Conservation (phyloP, 2,329 filamentous ascomycete species). For the Botrytis byssoidea region DNA sequence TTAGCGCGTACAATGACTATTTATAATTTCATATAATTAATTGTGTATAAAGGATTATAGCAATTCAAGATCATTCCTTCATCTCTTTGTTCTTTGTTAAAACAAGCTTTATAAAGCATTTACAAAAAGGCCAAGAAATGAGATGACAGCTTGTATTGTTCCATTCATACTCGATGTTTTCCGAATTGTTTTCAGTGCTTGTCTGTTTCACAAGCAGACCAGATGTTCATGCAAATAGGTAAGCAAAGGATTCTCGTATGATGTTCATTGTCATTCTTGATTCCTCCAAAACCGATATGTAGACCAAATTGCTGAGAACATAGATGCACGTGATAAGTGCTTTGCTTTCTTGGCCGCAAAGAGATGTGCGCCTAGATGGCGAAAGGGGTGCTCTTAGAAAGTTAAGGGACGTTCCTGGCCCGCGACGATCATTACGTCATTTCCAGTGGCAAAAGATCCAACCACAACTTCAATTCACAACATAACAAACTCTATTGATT, state of each 20-base stretch:
- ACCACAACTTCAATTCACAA: not conserved
- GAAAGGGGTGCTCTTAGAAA: not conserved
- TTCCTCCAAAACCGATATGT: not conserved
- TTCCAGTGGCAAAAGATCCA: not conserved
- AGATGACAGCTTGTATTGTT: not conserved
- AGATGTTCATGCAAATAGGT: fast-evolving
- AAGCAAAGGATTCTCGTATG: not conserved
- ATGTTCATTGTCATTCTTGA: not conserved
- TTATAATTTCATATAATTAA: not conserved
- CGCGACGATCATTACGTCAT: constrained; percentile 2
- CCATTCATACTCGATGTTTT: not conserved
- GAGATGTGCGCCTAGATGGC: not conserved
- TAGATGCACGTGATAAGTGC: not conserved
- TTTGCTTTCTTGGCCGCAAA: not conserved
- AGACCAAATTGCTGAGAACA: not conserved
- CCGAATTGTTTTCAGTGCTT: not conserved
- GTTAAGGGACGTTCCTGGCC: not conserved
- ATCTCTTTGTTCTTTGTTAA: not conserved
- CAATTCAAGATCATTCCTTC: not conserved
- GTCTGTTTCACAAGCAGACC: not conserved
- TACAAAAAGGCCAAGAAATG: not conserved
- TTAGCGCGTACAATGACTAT: not conserved
- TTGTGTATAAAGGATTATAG: not conserved
- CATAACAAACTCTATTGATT: not conserved
- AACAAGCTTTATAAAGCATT: not conserved